A percentile compares a stretch with the other conserved stretches of the same genome.
Conservation (phyloP, 116 monocot species). For the Trichopus zeylanicus region DNA sequence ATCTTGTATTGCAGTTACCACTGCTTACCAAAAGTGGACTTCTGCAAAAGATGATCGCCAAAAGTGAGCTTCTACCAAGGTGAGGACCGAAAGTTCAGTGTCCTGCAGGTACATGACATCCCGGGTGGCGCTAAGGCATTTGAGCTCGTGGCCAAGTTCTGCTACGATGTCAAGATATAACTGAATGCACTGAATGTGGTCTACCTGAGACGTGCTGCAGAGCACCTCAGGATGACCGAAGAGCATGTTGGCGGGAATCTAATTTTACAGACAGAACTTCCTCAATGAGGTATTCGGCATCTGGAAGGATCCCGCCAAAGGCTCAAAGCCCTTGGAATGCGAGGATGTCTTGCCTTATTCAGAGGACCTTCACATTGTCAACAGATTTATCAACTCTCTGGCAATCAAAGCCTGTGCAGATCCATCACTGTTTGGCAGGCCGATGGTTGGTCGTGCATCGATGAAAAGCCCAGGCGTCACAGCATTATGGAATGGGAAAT, state of each 20-base stretch:
- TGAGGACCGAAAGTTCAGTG: slow-evolving; percentile 20
- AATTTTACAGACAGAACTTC: slow-evolving; percentile 46
- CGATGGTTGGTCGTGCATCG: slow-evolving; percentile 8
- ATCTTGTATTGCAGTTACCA: slow-evolving; percentile 48
- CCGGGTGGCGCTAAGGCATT: slow-evolving; percentile 65
- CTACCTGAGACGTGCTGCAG: slow-evolving; percentile 48
- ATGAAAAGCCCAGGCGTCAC: slow-evolving; percentile 8
- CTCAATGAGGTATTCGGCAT: slow-evolving; percentile 35
- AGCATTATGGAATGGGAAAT: slow-evolving; percentile 58
- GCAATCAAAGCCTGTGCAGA: slow-evolving; percentile 42
- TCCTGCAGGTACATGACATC: slow-evolving; percentile 54
- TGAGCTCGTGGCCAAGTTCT: slow-evolving; percentile 65
- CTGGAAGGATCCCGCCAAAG: slow-evolving; percentile 66
- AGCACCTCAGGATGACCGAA: slow-evolving; percentile 62
- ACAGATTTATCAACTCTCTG: slow-evolving; percentile 63
- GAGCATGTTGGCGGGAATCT: slow-evolving; percentile 60
- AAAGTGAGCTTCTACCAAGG: slow-evolving; percentile 18
- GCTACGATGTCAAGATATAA: slow-evolving; percentile 61
- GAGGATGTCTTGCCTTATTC: slow-evolving; percentile 38
- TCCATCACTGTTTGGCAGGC: slow-evolving; percentile 29
- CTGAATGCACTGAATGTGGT: slow-evolving; percentile 46
- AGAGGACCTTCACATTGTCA: slow-evolving; percentile 63
- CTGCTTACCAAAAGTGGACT: slow-evolving; percentile 55
- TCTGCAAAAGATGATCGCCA: slow-evolving; percentile 52
- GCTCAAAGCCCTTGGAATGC: slow-evolving; percentile 60